Evolutionary conservation across 495 filamentous ascomycete genomes (phyloP).

Genomic region (Tuber brumale): DNA sequence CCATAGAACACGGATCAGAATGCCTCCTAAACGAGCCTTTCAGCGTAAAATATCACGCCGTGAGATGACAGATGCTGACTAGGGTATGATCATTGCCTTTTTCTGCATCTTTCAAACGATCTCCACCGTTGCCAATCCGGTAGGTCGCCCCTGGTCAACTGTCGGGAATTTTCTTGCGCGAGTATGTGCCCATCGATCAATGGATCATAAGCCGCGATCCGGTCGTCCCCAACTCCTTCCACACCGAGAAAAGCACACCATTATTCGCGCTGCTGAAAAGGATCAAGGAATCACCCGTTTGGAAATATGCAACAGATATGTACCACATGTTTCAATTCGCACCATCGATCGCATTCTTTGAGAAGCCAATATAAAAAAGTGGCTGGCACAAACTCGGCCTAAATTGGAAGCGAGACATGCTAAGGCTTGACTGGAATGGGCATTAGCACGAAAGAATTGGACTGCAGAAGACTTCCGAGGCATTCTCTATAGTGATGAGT

Average conservation of each 20-base stretch:
- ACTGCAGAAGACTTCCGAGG: no score
- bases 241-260: background rate
- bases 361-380: conserved; percentile 5
- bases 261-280: background rate
- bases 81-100: conserved; percentile 12
- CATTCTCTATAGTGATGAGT: no score
- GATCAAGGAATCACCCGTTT: background rate
- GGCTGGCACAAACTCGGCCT: background rate
- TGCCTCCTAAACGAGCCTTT: no score
- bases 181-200: background rate
- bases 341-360: background rate
- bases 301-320: conserved; percentile 10
- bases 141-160: conserved; percentile 5
- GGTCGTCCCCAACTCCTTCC: conserved; percentile 4
- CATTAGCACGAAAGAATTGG: no score
- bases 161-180: conserved; percentile 6
- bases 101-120: conserved; percentile 6
- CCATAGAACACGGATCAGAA: no score
- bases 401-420: background rate
- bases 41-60: conserved; percentile 2
- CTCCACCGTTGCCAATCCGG: background rate
- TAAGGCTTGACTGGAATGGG: no score
- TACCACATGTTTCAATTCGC: background rate
- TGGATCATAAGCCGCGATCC: background rate
- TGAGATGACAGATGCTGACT: conserved; percentile 7